Base-by-base conservation (phyloP, 768 basidiomycete genomes). In the Mrakia blollopis region DNA sequence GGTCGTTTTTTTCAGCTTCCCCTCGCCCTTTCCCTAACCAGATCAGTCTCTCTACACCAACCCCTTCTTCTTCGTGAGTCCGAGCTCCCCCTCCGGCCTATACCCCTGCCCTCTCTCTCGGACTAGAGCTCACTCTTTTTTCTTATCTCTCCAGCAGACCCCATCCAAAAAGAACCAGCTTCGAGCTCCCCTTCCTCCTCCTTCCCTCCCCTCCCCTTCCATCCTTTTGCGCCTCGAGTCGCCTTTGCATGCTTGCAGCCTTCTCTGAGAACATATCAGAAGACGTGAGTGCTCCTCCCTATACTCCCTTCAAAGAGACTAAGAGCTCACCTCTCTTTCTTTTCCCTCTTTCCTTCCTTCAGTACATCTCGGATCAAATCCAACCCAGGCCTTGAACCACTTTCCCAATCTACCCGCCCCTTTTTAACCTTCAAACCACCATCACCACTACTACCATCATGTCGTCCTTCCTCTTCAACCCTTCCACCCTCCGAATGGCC, bases 171-270 rank as follows among this genome's bases (percentile, higher is more conserved):
- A 68, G 39, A 11, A 37, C 18, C 35, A 68, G 35, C 35, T 39
- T 14, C 25, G 65, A 68, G 65, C 65, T 68, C 39, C 37, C 65
- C 37, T 63, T 25, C 71, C 14, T 60, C 71, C 47, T 28, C 25
- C 14, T 52, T 32, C 47, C 47, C n/a, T n/a, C 44, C 18, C 21
- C 28, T 39, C n/a, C 50, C 70, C 70, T 50, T n/a, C n/a, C 70
- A 9, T 21, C 47, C 21, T 50, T 14, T 72, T 54, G 50, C 71
- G 50, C 50, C 52, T 72, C 71, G 65, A 39, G 65, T 68, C 39
- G 39, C 65, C 37, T 68, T 68, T 68, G 65, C 65, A 68, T 68
- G 65, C 65, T 68, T 39, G 65, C 35, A 68, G 65, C 65, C 65
- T 68, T 68, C 25, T 35, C 65, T 39, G 65, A 37, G 35, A 68